Base-by-base conservation (phyloP, 2,329 filamentous ascomycete species). In the Drechslerella coelobrocha region DNA sequence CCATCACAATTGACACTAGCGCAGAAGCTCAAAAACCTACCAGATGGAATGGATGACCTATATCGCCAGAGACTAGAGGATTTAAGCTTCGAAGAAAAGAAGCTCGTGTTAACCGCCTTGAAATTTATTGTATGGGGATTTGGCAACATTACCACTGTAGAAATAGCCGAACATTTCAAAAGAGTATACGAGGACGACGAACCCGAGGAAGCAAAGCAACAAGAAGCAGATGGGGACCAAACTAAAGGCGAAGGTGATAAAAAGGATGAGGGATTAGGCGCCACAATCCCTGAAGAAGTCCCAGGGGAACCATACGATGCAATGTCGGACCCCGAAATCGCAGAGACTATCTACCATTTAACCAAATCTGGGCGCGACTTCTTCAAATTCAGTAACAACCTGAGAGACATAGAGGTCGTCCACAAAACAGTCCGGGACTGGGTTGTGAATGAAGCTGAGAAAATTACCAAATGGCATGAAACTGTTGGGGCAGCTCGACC, bases 141-240 rank as follows among this genome's bases (percentile, higher is more conserved):
- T 21, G 57, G 59, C 14, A 47, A 37, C 31, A 47, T 71, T 29
- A 63, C 57, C 2, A 59, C 66, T 2, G 23, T 53, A 1, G 66
- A 71, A 26, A 63, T 71, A 27, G 66, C 66, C 2, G 66, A 71
- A 17, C 66, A 71, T 2, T 71, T 62, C 43, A 71, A 71, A 45
- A 54, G 14, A 24, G 31, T 60, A 12, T 71, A 71, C 12, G 17
- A 61, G 5, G 39, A 48, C 3, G 4, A 10, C 37, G n/a, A 8
- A 10, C 14, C 17, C 3, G 51, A 52, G 19, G 17, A 8, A n/a
- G n/a, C 5, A 17, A 21, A 55, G 2, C 9, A 19, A 45, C 19
- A 9, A 17, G n/a, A 19, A 39, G 3, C 34, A 21, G 39, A 24
- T 48, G n/a, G 2, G 39, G 39, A 9, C 21, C 45, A 14, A 19